Evolutionary conservation across 306 rosid genomes (phyloP), one percentile per base, ranked within the genome.

Genomic region (Begonia loranthoides): DNA sequence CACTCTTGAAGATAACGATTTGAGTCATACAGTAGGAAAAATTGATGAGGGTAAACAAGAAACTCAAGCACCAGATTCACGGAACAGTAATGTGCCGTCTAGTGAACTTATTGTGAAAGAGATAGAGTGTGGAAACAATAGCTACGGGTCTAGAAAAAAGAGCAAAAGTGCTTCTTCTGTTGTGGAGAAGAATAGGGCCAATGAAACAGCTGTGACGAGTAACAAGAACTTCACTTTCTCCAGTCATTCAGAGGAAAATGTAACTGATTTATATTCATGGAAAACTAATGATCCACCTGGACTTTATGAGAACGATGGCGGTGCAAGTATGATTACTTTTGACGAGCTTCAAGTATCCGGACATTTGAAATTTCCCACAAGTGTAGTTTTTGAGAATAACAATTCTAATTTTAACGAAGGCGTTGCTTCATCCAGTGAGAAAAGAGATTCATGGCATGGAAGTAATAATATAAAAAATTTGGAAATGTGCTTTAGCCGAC

Each of bases 41-140:
- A 76, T 63, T 51, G 70, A 73, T 41, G 78, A 86, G 66, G 83
- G 70, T 58, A 85, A 74, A 74, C 56, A 68, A 3, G 74, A 64
- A 45, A 69, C 13, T 43, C 77, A 52, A 60, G 73, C 66, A 60
- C 41, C 44, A 40, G 73, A 45, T 68, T 70, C 75, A 49, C 59
- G 49, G 55, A 70, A 73, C 38, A 63, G 62, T 36, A 63, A 55
- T 54, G 90, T 79, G 51, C 76, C 70, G 68, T 82, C 87, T n/a
- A 78, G 78, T 66, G 99, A 90, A 57, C 70, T 80, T 49, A 80
- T 86, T 74, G 95, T 90, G 77, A 83, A 83, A 63, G 99, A 90
- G 73, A 90, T 90, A 58, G 94, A 90, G 69, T 86, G 81, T 69
- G 94, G 95, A 62, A 69, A 61, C 44, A 80, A 79, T 64, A 76